Evolutionary conservation across 306 rosid species (phyloP).

Genomic region (Inga oerstediana): DNA sequence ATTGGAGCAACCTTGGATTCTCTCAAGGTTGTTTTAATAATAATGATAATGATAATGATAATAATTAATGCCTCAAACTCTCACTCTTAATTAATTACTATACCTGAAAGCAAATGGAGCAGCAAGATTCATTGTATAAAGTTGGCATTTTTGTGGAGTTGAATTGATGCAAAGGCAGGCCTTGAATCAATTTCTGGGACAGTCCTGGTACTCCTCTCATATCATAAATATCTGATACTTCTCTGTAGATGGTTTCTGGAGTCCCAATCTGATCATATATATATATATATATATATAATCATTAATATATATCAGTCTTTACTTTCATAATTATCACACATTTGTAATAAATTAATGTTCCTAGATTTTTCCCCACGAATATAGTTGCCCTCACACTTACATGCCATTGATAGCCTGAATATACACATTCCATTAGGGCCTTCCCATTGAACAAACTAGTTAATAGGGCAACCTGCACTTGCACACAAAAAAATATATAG

Average conservation of each 20-base stretch:
- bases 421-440: slow-evolving; percentile 44
- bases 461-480: slow-evolving; percentile 40
- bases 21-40: neutral
- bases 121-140: slow-evolving; percentile 31
- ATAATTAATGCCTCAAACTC: too few species aligned
- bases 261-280: slow-evolving; percentile 1
- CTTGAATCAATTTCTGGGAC: slow-evolving; percentile 30
- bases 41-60: too few species aligned
- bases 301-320: neutral
- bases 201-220: slow-evolving; percentile 28
- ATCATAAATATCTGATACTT: slow-evolving; percentile 41
- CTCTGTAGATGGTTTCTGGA: slow-evolving; percentile 31
- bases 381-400: slow-evolving; percentile 9
- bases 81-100: too few species aligned
- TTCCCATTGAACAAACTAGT: slow-evolving; percentile 44
- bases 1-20: neutral
- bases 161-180: slow-evolving; percentile 40
- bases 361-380: neutral
- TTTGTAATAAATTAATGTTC: neutral
- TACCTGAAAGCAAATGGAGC: slow-evolving; percentile 54
- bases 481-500: neutral
- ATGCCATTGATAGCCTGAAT: slow-evolving; percentile 45
- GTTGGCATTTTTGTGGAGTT: slow-evolving; percentile 21
- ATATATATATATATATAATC: too few species aligned
- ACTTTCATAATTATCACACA: neutral